These are phyloP conservation scores for Symbiodinium natans DNA, from an alignment of 73 alveolate genomes.

Conservation along the genomic window DNA sequence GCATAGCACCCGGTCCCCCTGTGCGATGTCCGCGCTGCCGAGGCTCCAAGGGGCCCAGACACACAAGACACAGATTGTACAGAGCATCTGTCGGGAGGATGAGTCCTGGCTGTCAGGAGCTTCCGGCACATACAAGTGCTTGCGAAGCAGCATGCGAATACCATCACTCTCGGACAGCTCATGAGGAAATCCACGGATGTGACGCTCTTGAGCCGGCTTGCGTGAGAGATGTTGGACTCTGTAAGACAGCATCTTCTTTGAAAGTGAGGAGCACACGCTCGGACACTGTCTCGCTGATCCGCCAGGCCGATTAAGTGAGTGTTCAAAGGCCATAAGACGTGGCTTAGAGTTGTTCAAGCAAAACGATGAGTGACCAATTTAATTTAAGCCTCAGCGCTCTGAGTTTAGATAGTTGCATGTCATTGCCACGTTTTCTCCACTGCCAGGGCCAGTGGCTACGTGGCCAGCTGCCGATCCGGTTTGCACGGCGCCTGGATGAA, in stretches of 20 bases:
- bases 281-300: conserved; percentile 37
- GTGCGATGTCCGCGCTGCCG: neutral
- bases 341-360: neutral
- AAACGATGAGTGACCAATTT: neutral
- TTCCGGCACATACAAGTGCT: conserved; percentile 60
- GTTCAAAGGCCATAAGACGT: neutral
- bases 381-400: neutral
- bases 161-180: conserved; percentile 54
- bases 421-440: neutral
- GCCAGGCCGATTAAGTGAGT: conserved; percentile 20
- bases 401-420: neutral
- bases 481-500: conserved; percentile 85
- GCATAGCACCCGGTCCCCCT: neutral
- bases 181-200: conserved; percentile 28
- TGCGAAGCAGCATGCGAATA: conserved; percentile 61
- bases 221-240: neutral
- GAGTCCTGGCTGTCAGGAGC: conserved; percentile 40
- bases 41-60: neutral
- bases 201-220: no score
- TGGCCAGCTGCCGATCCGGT: conserved; percentile 78
- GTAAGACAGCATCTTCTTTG: neutral
- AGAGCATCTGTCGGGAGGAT: no score
- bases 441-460: conserved; percentile 88
- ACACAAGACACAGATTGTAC: no score
- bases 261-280: conserved; percentile 77